phyloP scores from a whole-genome alignment of 2,329 filamentous ascomycete species.

The Phyllosticta ampelicida region DNA sequence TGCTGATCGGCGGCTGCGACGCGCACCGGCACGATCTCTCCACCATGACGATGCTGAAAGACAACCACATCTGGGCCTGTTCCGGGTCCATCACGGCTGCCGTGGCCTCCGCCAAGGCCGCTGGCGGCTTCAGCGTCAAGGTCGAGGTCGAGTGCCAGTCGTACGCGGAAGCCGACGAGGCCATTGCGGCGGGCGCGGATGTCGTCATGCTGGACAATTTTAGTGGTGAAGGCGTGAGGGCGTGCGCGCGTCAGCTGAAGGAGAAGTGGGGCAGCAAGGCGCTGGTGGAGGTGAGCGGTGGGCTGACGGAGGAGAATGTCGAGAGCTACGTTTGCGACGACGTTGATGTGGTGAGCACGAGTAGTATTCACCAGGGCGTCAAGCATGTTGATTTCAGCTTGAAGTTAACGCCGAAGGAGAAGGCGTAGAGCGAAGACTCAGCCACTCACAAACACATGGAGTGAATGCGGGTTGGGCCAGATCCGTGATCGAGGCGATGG shows the following conservation, averaged over 20 bases:
- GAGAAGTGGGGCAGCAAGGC: constrained; percentile 59
- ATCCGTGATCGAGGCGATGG: too few species aligned
- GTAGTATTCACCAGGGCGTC: constrained; percentile 92
- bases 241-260: constrained; percentile 65
- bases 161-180: constrained; percentile 81
- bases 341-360: constrained; percentile 92
- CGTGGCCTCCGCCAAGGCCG: constrained; percentile 70
- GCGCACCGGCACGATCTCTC: constrained; percentile 78
- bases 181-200: constrained; percentile 81
- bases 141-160: constrained; percentile 92
- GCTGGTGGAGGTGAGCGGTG: constrained; percentile 85
- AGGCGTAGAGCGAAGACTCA: constrained; percentile 8
- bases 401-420: constrained; percentile 56
- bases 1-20: constrained; percentile 88
- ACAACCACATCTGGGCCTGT: constrained; percentile 94
- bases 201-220: constrained; percentile 99
- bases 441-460: too few species aligned
- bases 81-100: constrained; percentile 73
- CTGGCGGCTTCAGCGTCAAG: constrained; percentile 83
- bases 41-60: constrained; percentile 97
- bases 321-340: constrained; percentile 67
- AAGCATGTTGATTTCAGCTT: constrained; percentile 91
- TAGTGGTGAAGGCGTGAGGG: constrained; percentile 62
- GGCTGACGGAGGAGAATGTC: constrained; percentile 76
- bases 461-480: too few species aligned